phyloP scores from a whole-genome alignment of 495 filamentous ascomycete species.

The Pseudoneurospora amorphoporcata region DNA sequence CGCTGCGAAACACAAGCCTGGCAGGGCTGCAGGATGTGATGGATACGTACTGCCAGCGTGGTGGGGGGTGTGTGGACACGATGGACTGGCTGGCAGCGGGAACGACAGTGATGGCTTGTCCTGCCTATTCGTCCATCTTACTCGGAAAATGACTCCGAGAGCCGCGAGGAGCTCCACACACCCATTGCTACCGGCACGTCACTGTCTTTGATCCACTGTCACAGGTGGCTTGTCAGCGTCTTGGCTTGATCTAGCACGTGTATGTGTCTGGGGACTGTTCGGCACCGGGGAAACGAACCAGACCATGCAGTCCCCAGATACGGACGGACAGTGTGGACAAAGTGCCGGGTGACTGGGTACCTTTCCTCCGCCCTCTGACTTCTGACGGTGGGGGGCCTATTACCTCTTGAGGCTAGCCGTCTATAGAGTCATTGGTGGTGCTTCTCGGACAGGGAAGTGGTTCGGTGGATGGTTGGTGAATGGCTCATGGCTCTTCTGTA shows the following conservation, averaged over 20 bases:
- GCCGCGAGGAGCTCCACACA: neutral
- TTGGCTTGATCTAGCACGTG: neutral
- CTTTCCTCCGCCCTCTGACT: neutral
- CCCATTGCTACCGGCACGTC: neutral
- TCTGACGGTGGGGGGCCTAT: neutral
- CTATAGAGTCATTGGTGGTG: neutral
- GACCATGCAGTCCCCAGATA: neutral
- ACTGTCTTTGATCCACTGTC: neutral
- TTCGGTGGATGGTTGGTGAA: neutral
- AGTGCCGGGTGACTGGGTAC: neutral
- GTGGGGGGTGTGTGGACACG: slow-evolving; percentile 10
- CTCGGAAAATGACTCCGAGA: neutral
- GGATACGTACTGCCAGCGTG: slow-evolving; percentile 1
- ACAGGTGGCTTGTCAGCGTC: neutral
- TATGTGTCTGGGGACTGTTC: neutral
- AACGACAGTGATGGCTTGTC: neutral
- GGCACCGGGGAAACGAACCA: neutral
- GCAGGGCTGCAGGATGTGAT: slow-evolving; percentile 15
- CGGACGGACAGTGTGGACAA: neutral
- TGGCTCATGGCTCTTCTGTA: neutral
- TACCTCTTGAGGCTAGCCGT: neutral
- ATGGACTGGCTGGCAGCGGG: neutral
- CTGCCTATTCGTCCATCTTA: neutral
- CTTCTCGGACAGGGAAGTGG: neutral
- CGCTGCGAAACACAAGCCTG: slow-evolving; percentile 3